A percentile compares a stretch with the other conserved stretches of the same genome.
Conservation (phyloP, 768 basidiomycete species). For the Boletus subparvulus region DNA sequence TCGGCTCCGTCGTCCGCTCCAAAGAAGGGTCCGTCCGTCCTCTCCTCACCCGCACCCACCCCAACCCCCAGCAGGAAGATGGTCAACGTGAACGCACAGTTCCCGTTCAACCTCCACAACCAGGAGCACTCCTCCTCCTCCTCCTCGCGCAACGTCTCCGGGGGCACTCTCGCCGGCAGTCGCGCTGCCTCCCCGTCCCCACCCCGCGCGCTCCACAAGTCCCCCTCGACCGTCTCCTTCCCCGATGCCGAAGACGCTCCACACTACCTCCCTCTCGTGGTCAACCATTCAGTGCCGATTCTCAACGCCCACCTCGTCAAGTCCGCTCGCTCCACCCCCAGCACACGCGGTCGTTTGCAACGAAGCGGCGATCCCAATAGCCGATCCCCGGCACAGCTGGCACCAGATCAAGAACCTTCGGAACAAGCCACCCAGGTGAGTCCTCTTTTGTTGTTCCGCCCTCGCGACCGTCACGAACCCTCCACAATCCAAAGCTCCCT, state of each 20-base stretch:
- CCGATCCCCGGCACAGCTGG: background rate
- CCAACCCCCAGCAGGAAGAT: conserved; percentile 50
- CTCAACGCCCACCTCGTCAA: conserved; percentile 30
- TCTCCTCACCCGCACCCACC: background rate
- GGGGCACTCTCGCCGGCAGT: conserved; percentile 24
- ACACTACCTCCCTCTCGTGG: conserved; percentile 8
- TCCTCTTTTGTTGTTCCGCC: background rate
- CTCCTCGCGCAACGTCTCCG: conserved; percentile 37
- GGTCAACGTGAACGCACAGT: conserved; percentile 62
- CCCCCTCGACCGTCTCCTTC: conserved; percentile 24
- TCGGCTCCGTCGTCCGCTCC: conserved; percentile 55
- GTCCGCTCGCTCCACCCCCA: conserved; percentile 1
- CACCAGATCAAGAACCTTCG: background rate
- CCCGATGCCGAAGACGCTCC: conserved; percentile 16
- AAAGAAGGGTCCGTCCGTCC: conserved; percentile 53
- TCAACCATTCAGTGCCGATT: conserved; percentile 4
- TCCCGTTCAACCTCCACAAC: conserved; percentile 58
- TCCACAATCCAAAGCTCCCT: conserved; percentile 9
- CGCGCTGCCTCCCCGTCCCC: conserved; percentile 24
- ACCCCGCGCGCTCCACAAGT: conserved; percentile 17
- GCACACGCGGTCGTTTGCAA: conserved; percentile 24
- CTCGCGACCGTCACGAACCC: conserved; percentile 9
- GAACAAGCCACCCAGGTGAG: conserved; percentile 18
- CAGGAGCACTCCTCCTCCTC: conserved; percentile 15
- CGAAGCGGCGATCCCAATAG: conserved; percentile 14